A percentile compares a stretch with the other conserved stretches of the same genome.
These are phyloP conservation scores for Colletotrichum sp. DNA, from an alignment of 2,329 filamentous ascomycete species.

Conservation along the genomic window DNA sequence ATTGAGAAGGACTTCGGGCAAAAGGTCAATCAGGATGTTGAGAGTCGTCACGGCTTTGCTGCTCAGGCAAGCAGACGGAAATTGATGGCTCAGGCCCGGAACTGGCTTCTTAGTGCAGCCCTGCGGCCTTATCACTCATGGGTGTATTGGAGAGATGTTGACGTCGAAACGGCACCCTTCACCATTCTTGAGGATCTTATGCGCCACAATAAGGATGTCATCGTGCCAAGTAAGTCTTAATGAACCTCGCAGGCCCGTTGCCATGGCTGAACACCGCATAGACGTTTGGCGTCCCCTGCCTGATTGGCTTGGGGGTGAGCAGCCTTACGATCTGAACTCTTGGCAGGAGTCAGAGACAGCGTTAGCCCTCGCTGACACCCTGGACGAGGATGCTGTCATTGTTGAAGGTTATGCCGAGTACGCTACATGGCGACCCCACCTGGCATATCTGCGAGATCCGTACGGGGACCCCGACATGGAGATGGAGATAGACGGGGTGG, in stretches of 20 bases:
- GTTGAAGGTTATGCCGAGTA: constrained; percentile 99
- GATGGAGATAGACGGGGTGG: constrained; percentile 98
- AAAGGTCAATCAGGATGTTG: constrained; percentile 96
- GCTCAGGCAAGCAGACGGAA: constrained; percentile 93
- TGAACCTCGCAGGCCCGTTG: too few relatives aligned
- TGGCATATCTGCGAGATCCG: constrained; percentile 94
- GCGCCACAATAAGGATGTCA: constrained; percentile 98
- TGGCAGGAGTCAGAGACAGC: constrained; percentile 99
- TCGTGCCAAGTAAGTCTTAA: constrained; percentile 87
- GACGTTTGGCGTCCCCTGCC: constrained; percentile 98
- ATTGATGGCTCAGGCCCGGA: constrained; percentile 96
- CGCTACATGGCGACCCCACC: constrained; percentile 95
- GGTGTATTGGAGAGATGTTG: constrained; percentile 99
- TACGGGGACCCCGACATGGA: constrained; percentile 99
- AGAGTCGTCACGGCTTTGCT: constrained; percentile 96
- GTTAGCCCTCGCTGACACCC: constrained; percentile 86
- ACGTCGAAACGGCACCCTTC: constrained; percentile 95
- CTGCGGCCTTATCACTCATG: constrained; percentile 95
- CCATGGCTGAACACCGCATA: constrained; percentile 41
- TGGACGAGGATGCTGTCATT: constrained; percentile 98
- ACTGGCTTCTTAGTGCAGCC: constrained; percentile 94
- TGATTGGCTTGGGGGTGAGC: constrained; percentile 97
- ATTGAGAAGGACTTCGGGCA: constrained; percentile 99
- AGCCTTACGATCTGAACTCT: constrained; percentile 97
- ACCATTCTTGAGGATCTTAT: constrained; percentile 98